These are phyloP conservation scores for Heterobasidion annosum DNA, from an alignment of 1,284 basidiomycete genomes.

Conservation along the genomic window DNA sequence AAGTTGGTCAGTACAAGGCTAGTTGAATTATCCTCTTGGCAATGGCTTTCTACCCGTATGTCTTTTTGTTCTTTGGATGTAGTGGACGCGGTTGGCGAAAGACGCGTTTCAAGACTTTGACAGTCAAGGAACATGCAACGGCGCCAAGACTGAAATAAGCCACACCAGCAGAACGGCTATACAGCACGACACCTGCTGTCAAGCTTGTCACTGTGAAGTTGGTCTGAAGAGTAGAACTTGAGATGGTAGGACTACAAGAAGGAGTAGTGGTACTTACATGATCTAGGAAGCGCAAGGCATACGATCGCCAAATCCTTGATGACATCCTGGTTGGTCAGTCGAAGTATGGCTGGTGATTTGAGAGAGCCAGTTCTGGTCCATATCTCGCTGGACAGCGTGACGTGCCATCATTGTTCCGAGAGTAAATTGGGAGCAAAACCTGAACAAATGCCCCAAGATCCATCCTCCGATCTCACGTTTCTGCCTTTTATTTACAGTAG, in stretches of 20 bases:
- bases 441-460: too few species aligned
- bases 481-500: too few species aligned
- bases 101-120: conserved; percentile 59
- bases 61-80: conserved; percentile 33
- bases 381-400: too few species aligned
- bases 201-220: conserved; percentile 42
- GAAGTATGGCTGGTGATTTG: too few species aligned
- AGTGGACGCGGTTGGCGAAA: conserved; percentile 70
- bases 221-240: conserved; percentile 14
- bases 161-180: conserved; percentile 61
- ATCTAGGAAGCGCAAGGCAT: neutral
- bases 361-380: too few species aligned
- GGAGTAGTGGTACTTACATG: neutral
- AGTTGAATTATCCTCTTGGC: neutral
- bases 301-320: too few species aligned
- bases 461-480: too few species aligned
- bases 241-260: neutral
- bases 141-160: conserved; percentile 64
- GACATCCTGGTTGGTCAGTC: too few species aligned
- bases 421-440: too few species aligned
- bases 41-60: conserved; percentile 49
- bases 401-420: too few species aligned
- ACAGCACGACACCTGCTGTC: conserved; percentile 50
- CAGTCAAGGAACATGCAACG: conserved; percentile 49
- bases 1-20: neutral